Evolutionary conservation across 2,329 filamentous ascomycete genomes (phyloP), one percentile per base, ranked within the genome.

Genomic region (Colletotrichum sp.): DNA sequence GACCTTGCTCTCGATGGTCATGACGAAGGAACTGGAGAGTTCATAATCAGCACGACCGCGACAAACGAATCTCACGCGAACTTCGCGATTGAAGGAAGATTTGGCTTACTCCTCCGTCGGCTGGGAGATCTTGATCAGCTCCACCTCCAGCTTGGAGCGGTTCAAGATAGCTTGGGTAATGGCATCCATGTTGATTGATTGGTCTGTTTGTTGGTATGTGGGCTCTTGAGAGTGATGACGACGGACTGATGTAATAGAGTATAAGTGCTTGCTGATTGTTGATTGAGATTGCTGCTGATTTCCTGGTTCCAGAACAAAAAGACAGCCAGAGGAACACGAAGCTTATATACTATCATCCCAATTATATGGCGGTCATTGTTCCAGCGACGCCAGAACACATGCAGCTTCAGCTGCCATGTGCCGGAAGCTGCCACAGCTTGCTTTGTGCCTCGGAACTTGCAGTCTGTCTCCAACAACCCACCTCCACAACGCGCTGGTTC

Each of bases 1-100:
- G 21, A 83, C 78, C n/a, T 79, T 80, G 52, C 80, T 79, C 64
- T 83, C 79, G 43, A 85, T 79, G 43, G 76, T 72, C 63, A 84
- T 77, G 34, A 66, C 76, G 65, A 82, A 84, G 26, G 82, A 81
- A 26, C 83, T 85, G 64, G 13, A 43, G 9, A 34, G 39, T 43
- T 71, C 24, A 32, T 21, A 74, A 73, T 75, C 30, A 59, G 10
- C 57, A 61, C 6, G 13, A n/a, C 26, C 16, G 30, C 24, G 13
- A 12, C 28, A 26, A 43, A 36, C 12, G 24, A 39, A 18, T 16
- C 7, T 5, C 18, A 9, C 16, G 24, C 13, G 9, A 7, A 7
- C 12, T 14, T 24, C n/a, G 18, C 26, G 14, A 21, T 6, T 21
- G n/a, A 21, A 21, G 43, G 18, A 48, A 21, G 32, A 8, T n/a